Percentiles rank a stretch among this genome's conserved stretches.
phyloP scores from a whole-genome alignment of 805 yeast genomes.

The Myxozyma neglecta region DNA sequence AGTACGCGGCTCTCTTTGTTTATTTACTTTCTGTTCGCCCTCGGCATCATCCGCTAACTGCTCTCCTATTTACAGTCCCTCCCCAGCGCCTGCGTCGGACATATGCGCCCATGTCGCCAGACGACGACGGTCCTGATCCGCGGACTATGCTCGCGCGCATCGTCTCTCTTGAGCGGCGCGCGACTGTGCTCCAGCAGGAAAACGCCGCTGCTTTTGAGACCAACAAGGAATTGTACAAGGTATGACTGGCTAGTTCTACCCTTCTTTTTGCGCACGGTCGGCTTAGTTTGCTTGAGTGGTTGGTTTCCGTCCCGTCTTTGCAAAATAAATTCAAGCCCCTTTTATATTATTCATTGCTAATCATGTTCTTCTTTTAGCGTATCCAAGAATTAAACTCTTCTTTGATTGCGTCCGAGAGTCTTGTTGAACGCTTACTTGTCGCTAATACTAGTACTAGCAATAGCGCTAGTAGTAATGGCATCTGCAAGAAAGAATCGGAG shows the following conservation, averaged over 20 bases:
- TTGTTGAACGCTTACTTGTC: conserved; percentile 23
- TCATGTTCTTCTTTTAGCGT: conserved; percentile 11
- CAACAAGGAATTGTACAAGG: conserved; percentile 27
- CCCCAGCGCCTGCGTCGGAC: neutral
- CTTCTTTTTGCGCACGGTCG: neutral
- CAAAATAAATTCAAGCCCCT: neutral
- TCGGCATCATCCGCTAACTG: neutral
- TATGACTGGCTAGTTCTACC: neutral
- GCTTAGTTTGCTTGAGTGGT: no score
- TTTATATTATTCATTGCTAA: neutral
- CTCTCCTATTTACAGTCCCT: neutral
- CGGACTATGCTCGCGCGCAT: conserved; percentile 23
- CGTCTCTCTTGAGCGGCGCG: conserved; percentile 15
- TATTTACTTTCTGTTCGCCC: neutral
- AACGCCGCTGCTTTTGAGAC: conserved; percentile 20
- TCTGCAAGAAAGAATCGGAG: neutral
- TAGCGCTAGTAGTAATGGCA: neutral
- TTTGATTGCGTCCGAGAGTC: conserved; percentile 28
- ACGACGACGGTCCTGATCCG: conserved; percentile 14
- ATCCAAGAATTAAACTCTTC: conserved; percentile 29
- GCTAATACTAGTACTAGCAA: no score
- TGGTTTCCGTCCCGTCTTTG: neutral
- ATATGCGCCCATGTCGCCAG: neutral
- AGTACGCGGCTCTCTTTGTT: neutral
- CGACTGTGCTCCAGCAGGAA: conserved; percentile 23